phyloP scores from a whole-genome alignment of 1,284 basidiomycete species.

The Trichosporon sp. region DNA sequence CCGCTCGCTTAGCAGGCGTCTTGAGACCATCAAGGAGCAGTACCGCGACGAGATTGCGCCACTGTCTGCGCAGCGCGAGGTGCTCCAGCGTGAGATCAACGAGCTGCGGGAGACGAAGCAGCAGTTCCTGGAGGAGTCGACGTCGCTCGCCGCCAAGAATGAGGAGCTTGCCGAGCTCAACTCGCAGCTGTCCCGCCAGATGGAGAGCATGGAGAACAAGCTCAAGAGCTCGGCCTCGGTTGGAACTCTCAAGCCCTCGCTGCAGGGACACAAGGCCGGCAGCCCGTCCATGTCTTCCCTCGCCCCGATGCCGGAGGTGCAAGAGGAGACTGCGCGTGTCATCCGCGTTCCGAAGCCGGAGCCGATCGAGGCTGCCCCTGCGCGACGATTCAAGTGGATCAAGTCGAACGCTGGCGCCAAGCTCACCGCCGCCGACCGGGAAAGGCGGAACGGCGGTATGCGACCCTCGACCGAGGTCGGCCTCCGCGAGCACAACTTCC shows the following conservation, averaged over 20 bases:
- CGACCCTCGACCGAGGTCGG: conserved; percentile 47
- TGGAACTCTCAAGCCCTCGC: conserved; percentile 11
- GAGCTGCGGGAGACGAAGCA: conserved; percentile 84
- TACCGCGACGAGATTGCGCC: conserved; percentile 82
- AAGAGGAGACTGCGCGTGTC: conserved; percentile 45
- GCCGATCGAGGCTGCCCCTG: conserved; percentile 48
- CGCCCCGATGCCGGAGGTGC: conserved; percentile 44
- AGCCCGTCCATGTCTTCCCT: conserved; percentile 48
- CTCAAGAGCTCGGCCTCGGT: conserved; percentile 29
- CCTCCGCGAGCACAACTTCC: conserved; percentile 70
- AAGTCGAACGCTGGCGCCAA: conserved; percentile 19
- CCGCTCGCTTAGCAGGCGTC: conserved; percentile 72
- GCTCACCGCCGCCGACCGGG: conserved; percentile 5
- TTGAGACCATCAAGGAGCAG: conserved; percentile 80
- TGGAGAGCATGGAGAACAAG: conserved; percentile 55
- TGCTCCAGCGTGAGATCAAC: conserved; percentile 70
- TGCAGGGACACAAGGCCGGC: conserved; percentile 35
- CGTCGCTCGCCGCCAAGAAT: conserved; percentile 81
- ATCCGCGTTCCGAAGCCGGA: conserved; percentile 48
- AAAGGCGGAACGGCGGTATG: conserved; percentile 13
- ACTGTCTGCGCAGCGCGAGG: conserved; percentile 73
- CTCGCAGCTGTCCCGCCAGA: conserved; percentile 67
- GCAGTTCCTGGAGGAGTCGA: conserved; percentile 82
- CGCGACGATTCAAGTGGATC: conserved; percentile 54
- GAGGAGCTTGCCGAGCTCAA: conserved; percentile 85